Percentiles rank a stretch among this genome's conserved stretches.
Evolutionary conservation across 1,284 basidiomycete species (phyloP).

Genomic region (Marasmius sp.): DNA sequence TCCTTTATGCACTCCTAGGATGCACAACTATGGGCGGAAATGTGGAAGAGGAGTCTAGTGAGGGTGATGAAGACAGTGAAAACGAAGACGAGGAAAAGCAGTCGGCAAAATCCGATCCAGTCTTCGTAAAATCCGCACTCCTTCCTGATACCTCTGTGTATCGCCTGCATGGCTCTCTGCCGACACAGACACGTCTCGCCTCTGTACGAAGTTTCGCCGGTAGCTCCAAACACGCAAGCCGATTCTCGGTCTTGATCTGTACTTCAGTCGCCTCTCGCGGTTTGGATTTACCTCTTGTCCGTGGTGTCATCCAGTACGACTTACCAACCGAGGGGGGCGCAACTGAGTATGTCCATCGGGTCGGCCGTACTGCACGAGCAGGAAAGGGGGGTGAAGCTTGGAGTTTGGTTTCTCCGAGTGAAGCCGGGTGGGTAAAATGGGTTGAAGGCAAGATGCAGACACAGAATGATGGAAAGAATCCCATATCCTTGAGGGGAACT

Average conservation of each 20-base stretch:
- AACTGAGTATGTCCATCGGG: slow-evolving; percentile 96
- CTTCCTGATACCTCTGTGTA: slow-evolving; percentile 84
- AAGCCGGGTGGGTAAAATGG: slow-evolving; percentile 88
- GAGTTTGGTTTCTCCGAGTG: slow-evolving; percentile 88
- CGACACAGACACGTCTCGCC: slow-evolving; percentile 78
- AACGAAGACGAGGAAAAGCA: slow-evolving; percentile 31
- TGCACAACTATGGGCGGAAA: slow-evolving; percentile 69
- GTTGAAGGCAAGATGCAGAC: slow-evolving; percentile 77
- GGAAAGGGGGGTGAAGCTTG: slow-evolving; percentile 94
- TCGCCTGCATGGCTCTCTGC: slow-evolving; percentile 93
- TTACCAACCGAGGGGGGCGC: slow-evolving; percentile 96
- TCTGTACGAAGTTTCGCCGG: slow-evolving; percentile 83
- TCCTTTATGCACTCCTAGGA: slow-evolving; percentile 90
- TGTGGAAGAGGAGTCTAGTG: slow-evolving; percentile 25
- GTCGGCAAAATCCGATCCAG: slow-evolving; percentile 34
- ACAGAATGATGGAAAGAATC: slow-evolving; percentile 33
- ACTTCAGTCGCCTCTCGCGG: slow-evolving; percentile 98
- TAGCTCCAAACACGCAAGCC: slow-evolving; percentile 28
- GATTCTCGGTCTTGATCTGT: slow-evolving; percentile 82
- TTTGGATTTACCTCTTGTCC: slow-evolving; percentile 94
- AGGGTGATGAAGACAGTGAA: slow-evolving; percentile 15
- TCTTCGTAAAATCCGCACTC: slow-evolving; percentile 69
- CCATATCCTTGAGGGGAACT: slow-evolving; percentile 56
- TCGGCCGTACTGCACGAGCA: slow-evolving; percentile 95
- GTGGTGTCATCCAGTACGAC: slow-evolving; percentile 95